Evolutionary conservation across 169 alveolate species (phyloP), one percentile per base, ranked within the genome.

Genomic region (Eimeria praecox): DNA sequence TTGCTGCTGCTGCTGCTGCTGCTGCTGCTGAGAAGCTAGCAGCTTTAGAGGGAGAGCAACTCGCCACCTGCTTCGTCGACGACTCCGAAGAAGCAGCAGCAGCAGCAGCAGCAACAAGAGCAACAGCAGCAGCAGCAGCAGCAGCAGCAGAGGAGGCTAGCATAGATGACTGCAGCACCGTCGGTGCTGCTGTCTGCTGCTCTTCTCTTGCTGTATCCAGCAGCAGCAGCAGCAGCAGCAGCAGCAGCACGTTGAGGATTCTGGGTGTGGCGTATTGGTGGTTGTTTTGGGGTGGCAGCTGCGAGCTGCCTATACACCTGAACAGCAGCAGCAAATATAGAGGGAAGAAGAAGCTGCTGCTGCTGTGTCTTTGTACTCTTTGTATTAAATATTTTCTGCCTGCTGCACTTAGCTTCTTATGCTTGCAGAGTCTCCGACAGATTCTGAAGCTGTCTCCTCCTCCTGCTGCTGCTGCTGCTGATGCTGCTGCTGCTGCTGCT

Each of bases 171-270:
- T 35, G 56, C 87, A 38, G 87, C 87, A 77, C 38, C 54, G 27
- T 46, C 46, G 14, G 82, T 56, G 66, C 66, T 56, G 66, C 66
- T 56, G 12, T 20, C 66, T 56, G 66, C 66, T 56, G 66, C 66
- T 56, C 27, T 20, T 56, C 87, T n/a, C n/a, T n/a, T n/a, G n/a
- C n/a, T n/a, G n/a, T n/a, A n/a, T n/a, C n/a, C n/a, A n/a, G n/a
- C n/a, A 77, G 87, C 87, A 77, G 90, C 90, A 77, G 87, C 46
- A 30, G 87, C 56, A 77, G 87, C 87, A 77, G 87, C 91, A 83
- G 73, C 64, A 40, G 73, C 42, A 83, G 46, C n/a, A 22, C 85
- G 18, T 73, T 35, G 22, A n/a, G 46, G 22, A 20, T 14, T 73
- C 85, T 27, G 18, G 42, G 22, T 27, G 18, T 18, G 42, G 46